Conservation (phyloP, 106 monocot genomes). For the Dioscorea dumetorum region DNA sequence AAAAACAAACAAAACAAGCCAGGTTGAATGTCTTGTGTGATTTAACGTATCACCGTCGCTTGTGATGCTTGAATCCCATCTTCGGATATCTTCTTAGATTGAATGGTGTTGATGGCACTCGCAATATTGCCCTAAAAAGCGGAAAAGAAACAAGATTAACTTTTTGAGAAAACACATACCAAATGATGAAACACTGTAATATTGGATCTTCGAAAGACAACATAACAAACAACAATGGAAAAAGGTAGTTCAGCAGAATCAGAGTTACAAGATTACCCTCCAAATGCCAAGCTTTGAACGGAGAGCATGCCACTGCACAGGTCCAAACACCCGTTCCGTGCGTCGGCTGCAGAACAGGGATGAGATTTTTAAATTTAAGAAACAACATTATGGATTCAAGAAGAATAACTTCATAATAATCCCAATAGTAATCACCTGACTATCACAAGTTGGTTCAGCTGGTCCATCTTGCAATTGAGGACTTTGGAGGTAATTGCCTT, state of each 20-base stretch:
- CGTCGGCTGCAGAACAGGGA: constrained; percentile 53
- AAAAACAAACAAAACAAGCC: constrained; percentile 17
- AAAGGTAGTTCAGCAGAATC: not conserved
- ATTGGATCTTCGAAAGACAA: not conserved
- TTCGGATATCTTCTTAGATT: constrained; percentile 65
- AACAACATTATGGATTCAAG: not conserved
- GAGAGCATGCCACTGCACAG: constrained; percentile 68
- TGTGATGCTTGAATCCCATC: constrained; percentile 32
- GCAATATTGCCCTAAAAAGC: constrained; percentile 57
- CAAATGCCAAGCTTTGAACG: constrained; percentile 67
- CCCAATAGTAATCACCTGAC: constrained; percentile 41
- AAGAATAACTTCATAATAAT: constrained; percentile 3
- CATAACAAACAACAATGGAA: not conserved
- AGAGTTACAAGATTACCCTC: constrained; percentile 51
- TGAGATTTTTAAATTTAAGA: not conserved
- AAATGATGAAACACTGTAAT: not conserved
- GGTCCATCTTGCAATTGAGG: constrained; percentile 91
- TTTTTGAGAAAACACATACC: not conserved
- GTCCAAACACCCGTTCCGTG: constrained; percentile 74
- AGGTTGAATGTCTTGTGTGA: constrained; percentile 36
- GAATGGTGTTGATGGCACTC: constrained; percentile 54
- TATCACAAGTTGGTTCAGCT: constrained; percentile 73
- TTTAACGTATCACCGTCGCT: constrained; percentile 27
- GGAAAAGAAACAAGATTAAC: not conserved
- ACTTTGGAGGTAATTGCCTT: constrained; percentile 78